Evolutionary conservation across 2,329 filamentous ascomycete genomes (phyloP).

Genomic region (Laburnicola sp.): DNA sequence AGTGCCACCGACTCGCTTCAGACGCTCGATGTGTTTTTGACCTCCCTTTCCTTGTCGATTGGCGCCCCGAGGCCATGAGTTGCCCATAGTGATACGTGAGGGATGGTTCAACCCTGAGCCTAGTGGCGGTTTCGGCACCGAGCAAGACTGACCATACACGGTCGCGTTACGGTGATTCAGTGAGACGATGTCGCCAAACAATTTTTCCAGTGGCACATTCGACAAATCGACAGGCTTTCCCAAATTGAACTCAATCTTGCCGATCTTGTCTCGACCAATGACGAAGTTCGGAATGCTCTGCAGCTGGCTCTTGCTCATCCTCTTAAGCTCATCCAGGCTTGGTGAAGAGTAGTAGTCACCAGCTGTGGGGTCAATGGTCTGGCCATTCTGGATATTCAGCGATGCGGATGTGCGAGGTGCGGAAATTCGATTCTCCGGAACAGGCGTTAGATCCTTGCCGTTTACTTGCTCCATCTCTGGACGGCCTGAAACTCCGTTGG

Average conservation of each 20-base stretch:
- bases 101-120: slow-evolving; percentile 93
- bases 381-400: slow-evolving; percentile 30
- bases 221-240: slow-evolving; percentile 71
- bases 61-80: slow-evolving; percentile 79
- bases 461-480: slow-evolving; percentile 73
- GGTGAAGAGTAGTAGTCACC: slow-evolving; percentile 90
- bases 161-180: slow-evolving; percentile 79
- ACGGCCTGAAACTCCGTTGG: slow-evolving; percentile 43
- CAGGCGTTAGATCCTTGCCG: slow-evolving; percentile 75
- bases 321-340: slow-evolving; percentile 70
- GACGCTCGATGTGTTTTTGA: slow-evolving; percentile 79
- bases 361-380: slow-evolving; percentile 55
- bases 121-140: slow-evolving; percentile 71
- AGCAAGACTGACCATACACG: slow-evolving; percentile 68
- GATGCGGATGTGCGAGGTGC: slow-evolving; percentile 41
- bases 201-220: slow-evolving; percentile 74
- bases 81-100: slow-evolving; percentile 81
- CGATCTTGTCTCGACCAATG: slow-evolving; percentile 81
- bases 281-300: slow-evolving; percentile 73
- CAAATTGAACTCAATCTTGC: slow-evolving; percentile 73
- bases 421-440: slow-evolving; percentile 69
- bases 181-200: slow-evolving; percentile 75
- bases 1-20: slow-evolving; percentile 78
- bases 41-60: slow-evolving; percentile 65
- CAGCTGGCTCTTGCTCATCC: slow-evolving; percentile 78